These are phyloP conservation scores for Geosmithia morbida DNA, from an alignment of 2,329 filamentous ascomycete species.

Conservation along the genomic window DNA sequence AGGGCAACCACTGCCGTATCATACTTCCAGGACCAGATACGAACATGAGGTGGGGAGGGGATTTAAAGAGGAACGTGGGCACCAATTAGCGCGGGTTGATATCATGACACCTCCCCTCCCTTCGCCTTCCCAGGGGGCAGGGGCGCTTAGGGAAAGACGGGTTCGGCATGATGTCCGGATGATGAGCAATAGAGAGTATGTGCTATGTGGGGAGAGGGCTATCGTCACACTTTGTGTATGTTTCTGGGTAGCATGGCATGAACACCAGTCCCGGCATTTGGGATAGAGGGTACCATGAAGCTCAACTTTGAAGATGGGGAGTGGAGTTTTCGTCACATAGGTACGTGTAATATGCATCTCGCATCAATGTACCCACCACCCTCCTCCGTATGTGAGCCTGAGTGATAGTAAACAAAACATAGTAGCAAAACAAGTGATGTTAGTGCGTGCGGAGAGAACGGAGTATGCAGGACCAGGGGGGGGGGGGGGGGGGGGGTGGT, in stretches of 20 bases:
- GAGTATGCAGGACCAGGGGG: background rate
- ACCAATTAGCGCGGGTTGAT: background rate
- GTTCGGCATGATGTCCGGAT: background rate
- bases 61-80: background rate
- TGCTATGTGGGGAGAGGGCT: background rate
- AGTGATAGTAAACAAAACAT: background rate
- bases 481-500: background rate
- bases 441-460: background rate
- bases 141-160: background rate
- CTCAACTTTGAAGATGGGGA: background rate
- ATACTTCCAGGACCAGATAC: background rate
- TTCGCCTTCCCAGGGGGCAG: too few relatives aligned
- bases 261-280: background rate
- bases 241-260: background rate
- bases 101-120: background rate
- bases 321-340: background rate
- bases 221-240: too few relatives aligned
- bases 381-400: too few relatives aligned
- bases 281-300: background rate
- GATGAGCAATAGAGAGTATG: background rate
- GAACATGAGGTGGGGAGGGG: background rate
- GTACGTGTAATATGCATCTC: background rate
- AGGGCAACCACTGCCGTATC: background rate
- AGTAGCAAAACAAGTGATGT: too few relatives aligned
- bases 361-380: background rate